Evolutionary conservation across 2,329 filamentous ascomycete species (phyloP), one percentile per base, ranked within the genome.

Genomic region (Fusarium virguliforme): DNA sequence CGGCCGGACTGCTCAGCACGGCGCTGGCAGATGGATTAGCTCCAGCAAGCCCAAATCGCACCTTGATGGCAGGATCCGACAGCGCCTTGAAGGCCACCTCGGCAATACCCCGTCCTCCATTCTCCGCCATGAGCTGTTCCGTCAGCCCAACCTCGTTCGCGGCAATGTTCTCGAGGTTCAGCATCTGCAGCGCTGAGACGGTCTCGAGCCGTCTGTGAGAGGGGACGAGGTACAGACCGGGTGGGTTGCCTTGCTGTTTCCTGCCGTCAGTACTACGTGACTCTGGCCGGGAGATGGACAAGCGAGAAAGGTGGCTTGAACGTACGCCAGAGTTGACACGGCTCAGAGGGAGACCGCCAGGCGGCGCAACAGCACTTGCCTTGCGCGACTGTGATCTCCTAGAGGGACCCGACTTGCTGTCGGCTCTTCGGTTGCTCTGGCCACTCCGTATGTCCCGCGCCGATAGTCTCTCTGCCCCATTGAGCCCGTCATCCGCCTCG

Each of bases 51-150:
- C 79, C 79, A 54, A 81, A 83, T 10, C 83, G 88, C 51, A 86
- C 85, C 80, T 83, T 89, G 77, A 86, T 88, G 55, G 86, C 90
- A 64, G 85, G 89, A 70, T 90, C 89, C 2, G 85, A 85, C 50
- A 97, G 83, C 10, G 93, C 89, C 55, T 85, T 87, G 60, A 97
- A 85, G 1, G 94, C 91, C 30, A 95, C 92, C 81, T 97, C 92
- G 5, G 95, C 94, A 67, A 98, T 93, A 46, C 94, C 93, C 28
- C 95, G 90, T 18, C 93, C 95, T 1, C 95, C 93, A 77, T 95
- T 98, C 77, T 98, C 96, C 1, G 94, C 91, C 84, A 98, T 94
- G 80, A 98, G 91, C 59, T 96, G 94, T 78, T 97, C 94, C 0
- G 91, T 93, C 51, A 98, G 85, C 6, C 94, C 94, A 63, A 97